Conservation (phyloP, 441 rosid species). For the Adansonia rubrostipa region DNA sequence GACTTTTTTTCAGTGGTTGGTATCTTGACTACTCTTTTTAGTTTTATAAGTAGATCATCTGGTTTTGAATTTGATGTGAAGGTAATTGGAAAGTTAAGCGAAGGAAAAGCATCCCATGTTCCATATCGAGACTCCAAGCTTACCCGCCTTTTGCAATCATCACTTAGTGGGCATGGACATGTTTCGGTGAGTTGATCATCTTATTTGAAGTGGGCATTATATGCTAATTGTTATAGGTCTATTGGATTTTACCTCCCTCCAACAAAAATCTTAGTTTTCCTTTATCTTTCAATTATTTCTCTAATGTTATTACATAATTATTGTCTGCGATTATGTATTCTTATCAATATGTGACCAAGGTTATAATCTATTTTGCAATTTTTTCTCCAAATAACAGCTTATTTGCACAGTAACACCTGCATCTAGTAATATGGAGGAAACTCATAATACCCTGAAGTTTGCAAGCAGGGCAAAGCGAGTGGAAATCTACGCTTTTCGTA, state of each 20-base stretch:
- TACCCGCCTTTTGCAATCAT: slow-evolving; percentile 98
- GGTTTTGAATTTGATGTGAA: slow-evolving; percentile 41
- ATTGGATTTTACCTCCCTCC: slow-evolving; percentile 23
- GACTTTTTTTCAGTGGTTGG: background rate
- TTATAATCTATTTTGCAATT: slow-evolving; percentile 22
- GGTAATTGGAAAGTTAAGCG: slow-evolving; percentile 99
- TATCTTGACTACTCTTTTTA: slow-evolving; percentile 21
- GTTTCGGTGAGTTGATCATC: slow-evolving; percentile 77
- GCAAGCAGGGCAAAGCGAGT: slow-evolving; percentile 99
- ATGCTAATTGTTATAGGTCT: slow-evolving; percentile 4
- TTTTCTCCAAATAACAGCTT: slow-evolving; percentile 58
- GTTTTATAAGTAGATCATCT: slow-evolving; percentile 25
- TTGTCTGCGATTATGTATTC: slow-evolving; percentile 2
- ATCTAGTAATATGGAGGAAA: slow-evolving; percentile 97
- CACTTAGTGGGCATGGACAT: slow-evolving; percentile 97
- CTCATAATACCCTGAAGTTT: slow-evolving; percentile 96
- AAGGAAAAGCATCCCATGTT: slow-evolving; percentile 98
- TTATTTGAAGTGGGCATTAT: background rate
- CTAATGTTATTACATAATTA: background rate
- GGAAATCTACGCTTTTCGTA: slow-evolving; percentile 95
- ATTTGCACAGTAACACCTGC: slow-evolving; percentile 99
- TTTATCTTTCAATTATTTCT: slow-evolving; percentile 3
- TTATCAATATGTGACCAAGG: slow-evolving; percentile 1
- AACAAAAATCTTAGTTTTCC: slow-evolving; percentile 2
- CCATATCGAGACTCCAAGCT: slow-evolving; percentile 99